Percentiles rank a stretch among this genome's conserved stretches.
Conservation (phyloP, 352 stramenopile genomes). For the Globisporangium barbulae region DNA sequence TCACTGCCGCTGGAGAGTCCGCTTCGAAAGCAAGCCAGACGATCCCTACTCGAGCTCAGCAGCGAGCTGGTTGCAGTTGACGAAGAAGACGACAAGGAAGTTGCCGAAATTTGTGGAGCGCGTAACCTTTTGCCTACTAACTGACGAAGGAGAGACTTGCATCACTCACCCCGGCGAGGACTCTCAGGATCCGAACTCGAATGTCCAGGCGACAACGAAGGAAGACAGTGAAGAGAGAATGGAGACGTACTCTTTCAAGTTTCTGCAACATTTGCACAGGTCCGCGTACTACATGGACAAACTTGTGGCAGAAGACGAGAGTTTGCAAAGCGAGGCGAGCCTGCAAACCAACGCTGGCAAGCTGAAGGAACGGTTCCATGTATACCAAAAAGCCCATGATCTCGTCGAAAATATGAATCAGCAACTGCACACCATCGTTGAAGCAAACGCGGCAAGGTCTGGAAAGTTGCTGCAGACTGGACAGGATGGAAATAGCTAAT, state of each 20-base stretch:
- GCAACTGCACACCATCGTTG: conserved; percentile 33
- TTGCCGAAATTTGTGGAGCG: conserved; percentile 43
- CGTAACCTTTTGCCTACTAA: conserved; percentile 53
- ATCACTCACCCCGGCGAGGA: conserved; percentile 55
- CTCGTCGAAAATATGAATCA: conserved; percentile 33
- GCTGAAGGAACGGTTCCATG: conserved; percentile 27
- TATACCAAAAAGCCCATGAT: conserved; percentile 36
- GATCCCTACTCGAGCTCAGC: conserved; percentile 36
- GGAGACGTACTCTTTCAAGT: conserved; percentile 42
- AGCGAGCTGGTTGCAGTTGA: conserved; percentile 24
- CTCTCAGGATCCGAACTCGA: conserved; percentile 31
- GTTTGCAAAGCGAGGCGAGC: conserved; percentile 40
- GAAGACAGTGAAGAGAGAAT: conserved; percentile 41
- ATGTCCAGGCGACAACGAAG: conserved; percentile 18
- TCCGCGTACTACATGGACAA: conserved; percentile 66
- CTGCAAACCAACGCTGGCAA: conserved; percentile 27
- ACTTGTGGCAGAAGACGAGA: conserved; percentile 46
- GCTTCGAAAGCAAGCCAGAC: conserved; percentile 41
- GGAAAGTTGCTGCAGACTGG: conserved; percentile 23
- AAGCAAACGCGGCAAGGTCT: conserved; percentile 30
- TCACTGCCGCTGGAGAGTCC: conserved; percentile 30
- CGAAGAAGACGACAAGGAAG: conserved; percentile 11
- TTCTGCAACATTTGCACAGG: conserved; percentile 59
- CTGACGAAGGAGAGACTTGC: conserved; percentile 26
- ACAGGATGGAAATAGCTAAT: not conserved